Conservation (phyloP, 148 eudicot genomes). For the Euryodendron excelsum region DNA sequence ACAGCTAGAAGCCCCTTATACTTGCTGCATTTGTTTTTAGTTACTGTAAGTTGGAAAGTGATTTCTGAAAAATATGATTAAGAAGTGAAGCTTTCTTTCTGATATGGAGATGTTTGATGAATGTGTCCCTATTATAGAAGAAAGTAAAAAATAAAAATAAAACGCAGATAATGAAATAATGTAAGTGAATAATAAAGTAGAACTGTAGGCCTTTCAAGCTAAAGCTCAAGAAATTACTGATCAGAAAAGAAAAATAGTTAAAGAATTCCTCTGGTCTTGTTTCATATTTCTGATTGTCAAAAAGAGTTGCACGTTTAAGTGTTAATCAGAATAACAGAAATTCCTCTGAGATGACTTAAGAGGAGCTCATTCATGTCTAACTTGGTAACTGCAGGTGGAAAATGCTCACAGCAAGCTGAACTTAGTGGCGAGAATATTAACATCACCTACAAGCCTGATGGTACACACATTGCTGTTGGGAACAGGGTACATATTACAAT, state of each 20-base stretch:
- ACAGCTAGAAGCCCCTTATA: background rate
- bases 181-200: background rate
- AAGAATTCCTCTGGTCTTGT: background rate
- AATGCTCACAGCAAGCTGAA: slow-evolving; percentile 93
- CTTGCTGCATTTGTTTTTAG: background rate
- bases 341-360: background rate
- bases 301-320: background rate
- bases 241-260: background rate
- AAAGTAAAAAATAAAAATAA: too few relatives aligned
- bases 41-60: background rate
- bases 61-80: background rate
- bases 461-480: slow-evolving; percentile 90
- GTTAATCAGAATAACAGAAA: background rate
- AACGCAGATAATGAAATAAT: background rate
- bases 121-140: too few relatives aligned
- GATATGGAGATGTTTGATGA: background rate
- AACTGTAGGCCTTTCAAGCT: background rate
- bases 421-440: slow-evolving; percentile 97
- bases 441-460: slow-evolving; percentile 94
- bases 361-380: slow-evolving; percentile 13
- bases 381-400: slow-evolving; percentile 60
- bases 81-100: background rate
- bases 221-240: background rate
- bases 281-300: background rate
- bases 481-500: slow-evolving; percentile 60